Base-by-base conservation (phyloP, 2,329 filamentous ascomycete species). In the Dissoconium aciculare region DNA sequence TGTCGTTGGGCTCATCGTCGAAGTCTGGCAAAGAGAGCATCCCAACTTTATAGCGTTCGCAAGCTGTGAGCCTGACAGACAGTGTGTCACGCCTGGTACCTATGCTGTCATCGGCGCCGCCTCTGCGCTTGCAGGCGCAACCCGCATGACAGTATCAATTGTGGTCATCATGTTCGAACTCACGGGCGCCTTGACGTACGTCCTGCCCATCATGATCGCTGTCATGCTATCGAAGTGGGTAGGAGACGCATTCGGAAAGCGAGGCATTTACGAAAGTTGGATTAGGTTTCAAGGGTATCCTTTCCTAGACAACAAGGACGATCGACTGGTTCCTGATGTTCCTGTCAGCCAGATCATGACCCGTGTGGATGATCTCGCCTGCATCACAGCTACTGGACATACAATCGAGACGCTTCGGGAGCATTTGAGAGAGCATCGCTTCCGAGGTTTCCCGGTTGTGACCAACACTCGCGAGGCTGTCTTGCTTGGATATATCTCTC, bases 101-200 rank as follows among this genome's bases (percentile, higher is more conserved):
- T 98, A 98, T 51, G 89, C 89, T 39, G 92, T 98, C 46, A 79
- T 98, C 38, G 89, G 89, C 17, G 89, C 89, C 1, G 87, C 89
- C 1, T 85, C 89, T 3, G 83, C 87, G n/a, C 71, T 98, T 2
- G 82, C 81, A 4, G 89, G 89, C 28, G 83, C 91, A 19, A 95
- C 87, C 11, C 74, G 87, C 43, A 91, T 98, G 75, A 98, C 89
- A 0, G 84, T 94, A 8, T 94, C 85, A 9, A 94, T 98, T 43
- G 87, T 98, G 4, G 89, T 95, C 48, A 98, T 98, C 59, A 94
- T 94, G 79, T 98, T 98, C 50, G 89, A 98, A 61, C 74, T 98
- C 33, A 98, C 89, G 0, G 89, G 89, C 31, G 89, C 89, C 1
- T 67, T 98, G 15, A 92, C 84, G 1, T 95, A 95, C 51, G 87